A percentile compares a stretch with the other conserved stretches of the same genome.
phyloP scores from a whole-genome alignment of 768 basidiomycete genomes.

The Neoboletus subvelutipes region DNA sequence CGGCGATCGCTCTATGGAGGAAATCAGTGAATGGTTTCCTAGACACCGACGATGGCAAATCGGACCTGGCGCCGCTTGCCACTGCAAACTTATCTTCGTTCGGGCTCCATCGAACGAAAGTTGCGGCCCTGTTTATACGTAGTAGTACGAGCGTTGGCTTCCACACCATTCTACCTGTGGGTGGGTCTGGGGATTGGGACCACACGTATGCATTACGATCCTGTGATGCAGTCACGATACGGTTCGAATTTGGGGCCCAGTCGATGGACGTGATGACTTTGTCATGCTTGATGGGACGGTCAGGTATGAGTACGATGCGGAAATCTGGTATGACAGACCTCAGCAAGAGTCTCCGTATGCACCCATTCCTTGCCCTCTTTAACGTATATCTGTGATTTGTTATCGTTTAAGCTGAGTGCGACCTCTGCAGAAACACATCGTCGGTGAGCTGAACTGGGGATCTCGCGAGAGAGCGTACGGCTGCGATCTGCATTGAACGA shows the following conservation, averaged over 20 bases:
- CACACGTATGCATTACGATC: slow-evolving; percentile 99
- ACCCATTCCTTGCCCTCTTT: slow-evolving; percentile 69
- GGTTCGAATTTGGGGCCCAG: slow-evolving; percentile 96
- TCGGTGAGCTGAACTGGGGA: neutral
- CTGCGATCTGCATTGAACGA: slow-evolving; percentile 86
- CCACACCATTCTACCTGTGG: slow-evolving; percentile 75
- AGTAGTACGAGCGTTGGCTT: slow-evolving; percentile 96
- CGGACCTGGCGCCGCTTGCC: slow-evolving; percentile 88
- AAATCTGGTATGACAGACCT: slow-evolving; percentile 47
- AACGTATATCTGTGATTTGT: slow-evolving; percentile 81
- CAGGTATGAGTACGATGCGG: neutral
- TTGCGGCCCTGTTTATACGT: slow-evolving; percentile 94
- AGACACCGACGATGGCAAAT: neutral
- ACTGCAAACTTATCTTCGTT: slow-evolving; percentile 99
- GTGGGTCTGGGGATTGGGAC: slow-evolving; percentile 75
- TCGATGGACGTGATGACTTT: slow-evolving; percentile 97
- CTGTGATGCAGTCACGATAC: slow-evolving; percentile 98
- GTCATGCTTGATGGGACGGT: slow-evolving; percentile 71
- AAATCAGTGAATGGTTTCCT: neutral
- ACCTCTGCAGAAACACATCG: slow-evolving; percentile 57
- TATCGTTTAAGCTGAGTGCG: slow-evolving; percentile 86
- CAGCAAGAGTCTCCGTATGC: slow-evolving; percentile 72
- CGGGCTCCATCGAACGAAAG: slow-evolving; percentile 94
- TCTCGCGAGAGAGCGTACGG: slow-evolving; percentile 54
- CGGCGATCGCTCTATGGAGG: slow-evolving; percentile 76